Conservation (phyloP, 2,329 filamentous ascomycete genomes). For the Pestalotiopsis sp. region DNA sequence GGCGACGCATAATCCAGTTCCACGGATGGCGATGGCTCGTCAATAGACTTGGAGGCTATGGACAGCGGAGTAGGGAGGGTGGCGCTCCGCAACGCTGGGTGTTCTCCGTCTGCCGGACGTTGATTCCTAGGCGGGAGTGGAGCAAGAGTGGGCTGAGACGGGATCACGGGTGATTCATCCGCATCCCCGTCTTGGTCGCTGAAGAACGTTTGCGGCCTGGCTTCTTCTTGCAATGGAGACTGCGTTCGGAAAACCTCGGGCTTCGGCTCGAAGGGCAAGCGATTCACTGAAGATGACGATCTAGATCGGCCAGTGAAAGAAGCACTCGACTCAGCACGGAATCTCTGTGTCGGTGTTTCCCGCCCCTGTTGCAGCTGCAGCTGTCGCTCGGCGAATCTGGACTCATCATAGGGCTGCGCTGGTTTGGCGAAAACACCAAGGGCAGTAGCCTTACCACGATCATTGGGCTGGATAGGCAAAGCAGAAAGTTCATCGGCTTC, state of each 20-base stretch:
- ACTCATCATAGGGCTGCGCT: conserved; percentile 77
- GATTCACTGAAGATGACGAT: conserved; percentile 48
- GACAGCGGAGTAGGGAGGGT: conserved; percentile 47
- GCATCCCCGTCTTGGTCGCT: conserved; percentile 41
- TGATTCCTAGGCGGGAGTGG: conserved; percentile 41
- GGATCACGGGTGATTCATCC: conserved; percentile 29
- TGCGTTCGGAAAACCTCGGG: conserved; percentile 26
- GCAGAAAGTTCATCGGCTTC: conserved; percentile 69
- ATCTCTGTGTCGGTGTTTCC: conserved; percentile 57
- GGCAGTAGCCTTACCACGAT: conserved; percentile 52
- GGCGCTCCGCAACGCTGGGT: conserved; percentile 55
- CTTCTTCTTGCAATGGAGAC: conserved; percentile 35
- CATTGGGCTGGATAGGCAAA: conserved; percentile 72
- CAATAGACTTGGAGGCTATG: conserved; percentile 29
- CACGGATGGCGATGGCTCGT: conserved; percentile 30
- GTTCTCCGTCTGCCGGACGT: conserved; percentile 54
- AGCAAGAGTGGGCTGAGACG: conserved; percentile 24
- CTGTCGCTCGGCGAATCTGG: conserved; percentile 81
- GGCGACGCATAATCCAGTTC: conserved; percentile 25
- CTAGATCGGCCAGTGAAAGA: conserved; percentile 46
- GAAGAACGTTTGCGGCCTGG: conserved; percentile 42
- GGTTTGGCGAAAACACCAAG: conserved; percentile 63
- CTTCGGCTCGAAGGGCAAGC: conserved; percentile 35
- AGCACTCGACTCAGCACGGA: conserved; percentile 47
- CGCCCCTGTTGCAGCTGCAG: conserved; percentile 78